Evolutionary conservation across 2,329 filamentous ascomycete genomes (phyloP), one percentile per base, ranked within the genome.

Genomic region (Cercospora sp.): DNA sequence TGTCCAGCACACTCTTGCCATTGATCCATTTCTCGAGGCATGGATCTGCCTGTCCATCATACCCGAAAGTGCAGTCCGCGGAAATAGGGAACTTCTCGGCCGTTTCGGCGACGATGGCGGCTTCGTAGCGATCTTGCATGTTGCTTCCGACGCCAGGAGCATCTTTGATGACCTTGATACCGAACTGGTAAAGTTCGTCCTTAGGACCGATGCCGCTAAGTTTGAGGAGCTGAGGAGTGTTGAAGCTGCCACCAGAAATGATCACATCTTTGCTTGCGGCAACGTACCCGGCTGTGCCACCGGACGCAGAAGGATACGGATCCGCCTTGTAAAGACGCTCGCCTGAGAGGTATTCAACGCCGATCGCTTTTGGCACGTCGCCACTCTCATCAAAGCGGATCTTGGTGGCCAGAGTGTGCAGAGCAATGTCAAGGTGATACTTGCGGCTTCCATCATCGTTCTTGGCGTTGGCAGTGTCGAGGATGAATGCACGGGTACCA

Each of bases 321-420:
- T 79, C 77, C 3, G 81, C 81, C 36, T 74, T 72, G 72, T 82
- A 83, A 9, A 82, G 72, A 31, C 75, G 74, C 42, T 72, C 70
- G 23, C 81, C 81, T 20, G 79, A 76, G 61, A 80, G 77, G 72
- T 80, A 83, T 66, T 82, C 78, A 8, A 83, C 81, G 65, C 81
- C 81, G 23, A 77, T 79, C 1, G 81, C 81, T 26, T n/a, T 18
- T 18, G 55, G 55, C 28, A 59, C 30, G 74, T 89, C 2, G 87
- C 82, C 75, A 18, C 84, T 87, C 2, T 88, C 85, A 36, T 90
- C 89, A 70, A 89, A 90, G 42, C 82, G 81, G 76, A 93, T 79
- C 77, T 89, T 89, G 64, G 90, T 89, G 69, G 87, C 91, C 60
- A 91, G 80, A 45, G 84, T 87, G 79, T 90, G 90, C 2, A 84